Evolutionary conservation across 345 rosid genomes (phyloP).

Genomic region (Euphorbia tirucalli): DNA sequence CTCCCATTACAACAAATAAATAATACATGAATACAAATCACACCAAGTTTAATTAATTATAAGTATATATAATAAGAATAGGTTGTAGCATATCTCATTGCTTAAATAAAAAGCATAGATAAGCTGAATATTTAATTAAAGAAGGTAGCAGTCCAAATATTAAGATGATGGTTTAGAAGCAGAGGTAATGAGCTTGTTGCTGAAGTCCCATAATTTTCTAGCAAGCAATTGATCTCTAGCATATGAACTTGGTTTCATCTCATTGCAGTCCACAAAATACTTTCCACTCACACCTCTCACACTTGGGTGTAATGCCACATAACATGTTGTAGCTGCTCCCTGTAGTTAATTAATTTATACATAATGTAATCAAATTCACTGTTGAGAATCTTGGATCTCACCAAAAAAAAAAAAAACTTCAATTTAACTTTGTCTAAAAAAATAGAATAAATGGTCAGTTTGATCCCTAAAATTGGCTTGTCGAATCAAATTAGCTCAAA

Average conservation of each 20-base stretch:
- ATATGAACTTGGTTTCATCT: conserved; percentile 46
- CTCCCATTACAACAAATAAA: background rate
- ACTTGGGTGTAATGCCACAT: conserved; percentile 70
- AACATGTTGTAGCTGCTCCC: conserved; percentile 98
- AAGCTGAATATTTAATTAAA: background rate
- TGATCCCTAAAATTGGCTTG: no score
- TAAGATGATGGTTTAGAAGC: conserved; percentile 6
- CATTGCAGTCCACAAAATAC: conserved; percentile 80
- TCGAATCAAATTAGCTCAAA: no score
- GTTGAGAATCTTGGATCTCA: no score
- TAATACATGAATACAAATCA: background rate
- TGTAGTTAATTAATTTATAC: conserved; percentile 8
- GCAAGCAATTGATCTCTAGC: conserved; percentile 61
- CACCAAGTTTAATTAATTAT: background rate
- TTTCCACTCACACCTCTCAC: conserved; percentile 67
- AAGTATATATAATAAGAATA: background rate
- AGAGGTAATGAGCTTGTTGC: conserved; percentile 45
- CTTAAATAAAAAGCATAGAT: background rate
- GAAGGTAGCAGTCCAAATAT: no score
- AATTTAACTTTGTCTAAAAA: no score
- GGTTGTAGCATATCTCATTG: background rate
- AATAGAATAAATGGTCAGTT: no score
- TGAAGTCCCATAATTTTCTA: conserved; percentile 72
- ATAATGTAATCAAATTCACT: no score
- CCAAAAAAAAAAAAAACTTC: no score